Conservation (phyloP, 345 rosid genomes). For the Aquilaria sinensis region DNA sequence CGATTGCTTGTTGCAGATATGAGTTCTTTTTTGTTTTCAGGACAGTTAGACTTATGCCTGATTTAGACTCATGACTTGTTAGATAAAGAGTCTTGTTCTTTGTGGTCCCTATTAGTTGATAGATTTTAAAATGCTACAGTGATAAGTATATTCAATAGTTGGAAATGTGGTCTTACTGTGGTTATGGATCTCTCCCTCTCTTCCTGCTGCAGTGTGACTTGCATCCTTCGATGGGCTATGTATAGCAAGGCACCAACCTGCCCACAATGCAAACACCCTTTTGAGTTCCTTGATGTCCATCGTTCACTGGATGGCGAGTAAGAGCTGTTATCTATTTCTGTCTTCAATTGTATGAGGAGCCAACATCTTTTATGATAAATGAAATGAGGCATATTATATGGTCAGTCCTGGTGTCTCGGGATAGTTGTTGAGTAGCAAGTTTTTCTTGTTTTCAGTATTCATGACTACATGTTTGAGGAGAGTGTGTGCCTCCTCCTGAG, state of each 20-base stretch:
- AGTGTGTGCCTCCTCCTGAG: slow-evolving; percentile 77
- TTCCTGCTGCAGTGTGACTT: slow-evolving; percentile 50
- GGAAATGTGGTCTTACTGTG: not conserved
- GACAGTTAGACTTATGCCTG: no score
- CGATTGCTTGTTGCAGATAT: no score
- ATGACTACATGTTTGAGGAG: slow-evolving; percentile 84
- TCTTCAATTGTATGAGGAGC: no score
- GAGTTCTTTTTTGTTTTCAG: no score
- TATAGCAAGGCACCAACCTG: slow-evolving; percentile 58
- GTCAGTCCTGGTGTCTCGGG: not conserved
- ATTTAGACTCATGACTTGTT: no score
- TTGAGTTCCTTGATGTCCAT: slow-evolving; percentile 72
- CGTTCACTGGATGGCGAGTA: slow-evolving; percentile 81
- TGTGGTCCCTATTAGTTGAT: no score
- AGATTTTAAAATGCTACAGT: no score
- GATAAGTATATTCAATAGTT: no score
- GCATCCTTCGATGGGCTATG: slow-evolving; percentile 84
- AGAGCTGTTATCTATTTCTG: not conserved
- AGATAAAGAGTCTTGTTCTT: no score
- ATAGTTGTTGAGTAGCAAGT: not conserved
- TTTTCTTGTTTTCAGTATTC: slow-evolving; percentile 32
- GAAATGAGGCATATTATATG: no score
- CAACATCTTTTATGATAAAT: no score
- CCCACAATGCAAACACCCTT: slow-evolving; percentile 85
- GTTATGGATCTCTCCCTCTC: slow-evolving; percentile 6